These are phyloP conservation scores for Brettanomyces nanus DNA, from an alignment of 805 yeast species.

Conservation along the genomic window DNA sequence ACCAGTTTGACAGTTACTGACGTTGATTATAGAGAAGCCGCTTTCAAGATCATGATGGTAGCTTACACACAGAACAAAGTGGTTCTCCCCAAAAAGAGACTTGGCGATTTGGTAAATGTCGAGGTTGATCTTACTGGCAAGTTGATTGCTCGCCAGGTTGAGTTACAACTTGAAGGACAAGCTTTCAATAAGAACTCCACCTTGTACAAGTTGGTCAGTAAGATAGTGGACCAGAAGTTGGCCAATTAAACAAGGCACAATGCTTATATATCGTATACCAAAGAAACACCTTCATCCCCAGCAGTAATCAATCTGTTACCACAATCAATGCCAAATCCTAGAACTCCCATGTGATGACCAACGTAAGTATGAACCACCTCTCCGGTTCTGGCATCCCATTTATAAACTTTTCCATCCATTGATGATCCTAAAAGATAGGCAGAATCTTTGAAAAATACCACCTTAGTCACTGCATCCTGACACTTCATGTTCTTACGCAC, in stretches of 20 bases:
- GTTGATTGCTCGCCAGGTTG: constrained; percentile 80
- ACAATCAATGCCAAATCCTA: constrained; percentile 70
- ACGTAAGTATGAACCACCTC: constrained; percentile 66
- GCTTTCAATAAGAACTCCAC: constrained; percentile 39
- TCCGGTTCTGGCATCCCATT: constrained; percentile 88
- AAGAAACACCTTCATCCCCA: constrained; percentile 93
- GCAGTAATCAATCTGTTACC: constrained; percentile 78
- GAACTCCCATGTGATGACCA: constrained; percentile 92
- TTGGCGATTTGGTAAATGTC: constrained; percentile 68
- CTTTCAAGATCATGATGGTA: constrained; percentile 84
- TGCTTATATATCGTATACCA: constrained; percentile 43
- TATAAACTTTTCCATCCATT: constrained; percentile 79
- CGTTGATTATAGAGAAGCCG: constrained; percentile 50
- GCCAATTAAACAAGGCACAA: not conserved
- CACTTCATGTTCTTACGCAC: constrained; percentile 62
- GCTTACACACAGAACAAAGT: constrained; percentile 85
- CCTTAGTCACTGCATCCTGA: constrained; percentile 79
- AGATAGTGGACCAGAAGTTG: constrained; percentile 38
- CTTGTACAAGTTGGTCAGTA: constrained; percentile 40
- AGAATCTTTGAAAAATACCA: constrained; percentile 49
- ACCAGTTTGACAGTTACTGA: constrained; percentile 81
- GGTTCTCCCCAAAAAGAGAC: constrained; percentile 52
- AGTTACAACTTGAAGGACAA: constrained; percentile 45
- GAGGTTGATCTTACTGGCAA: constrained; percentile 96
- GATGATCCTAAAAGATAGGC: constrained; percentile 62